Percentiles rank a stretch among this genome's conserved stretches.
phyloP scores from a whole-genome alignment of 805 yeast genomes.

The Nakazawaea wyomingensis region DNA sequence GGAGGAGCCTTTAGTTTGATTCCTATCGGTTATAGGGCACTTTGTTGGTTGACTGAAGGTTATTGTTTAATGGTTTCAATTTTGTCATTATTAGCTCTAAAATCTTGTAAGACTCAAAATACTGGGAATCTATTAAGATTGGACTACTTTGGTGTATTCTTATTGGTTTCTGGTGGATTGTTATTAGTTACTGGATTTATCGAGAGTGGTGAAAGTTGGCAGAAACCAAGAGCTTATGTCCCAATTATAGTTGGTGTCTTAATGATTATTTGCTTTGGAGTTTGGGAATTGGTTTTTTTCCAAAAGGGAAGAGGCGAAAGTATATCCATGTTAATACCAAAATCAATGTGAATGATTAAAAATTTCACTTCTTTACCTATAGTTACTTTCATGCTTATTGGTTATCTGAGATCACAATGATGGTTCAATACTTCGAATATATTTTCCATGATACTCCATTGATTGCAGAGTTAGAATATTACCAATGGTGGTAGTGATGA shows the following conservation, averaged over 20 bases:
- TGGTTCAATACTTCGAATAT: neutral
- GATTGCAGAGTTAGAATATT: slow-evolving; percentile 14
- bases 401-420: neutral
- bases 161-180: slow-evolving; percentile 30
- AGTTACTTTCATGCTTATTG: slow-evolving; percentile 7
- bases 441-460: slow-evolving; percentile 1
- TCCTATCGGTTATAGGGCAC: slow-evolving; percentile 32
- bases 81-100: neutral
- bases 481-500: slow-evolving; percentile 18
- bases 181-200: slow-evolving; percentile 39
- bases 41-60: slow-evolving; percentile 27
- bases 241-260: slow-evolving; percentile 34
- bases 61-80: neutral
- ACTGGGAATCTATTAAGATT: slow-evolving; percentile 14
- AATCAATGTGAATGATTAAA: slow-evolving; percentile 20
- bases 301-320: slow-evolving; percentile 15
- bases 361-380: slow-evolving; percentile 22
- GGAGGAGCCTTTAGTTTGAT: slow-evolving; percentile 38
- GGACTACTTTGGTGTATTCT: slow-evolving; percentile 30
- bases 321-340: slow-evolving; percentile 24
- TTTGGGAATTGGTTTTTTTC: slow-evolving; percentile 24
- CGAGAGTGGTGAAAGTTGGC: slow-evolving; percentile 41
- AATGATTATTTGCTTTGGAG: slow-evolving; percentile 21
- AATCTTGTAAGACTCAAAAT: neutral
- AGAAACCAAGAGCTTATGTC: slow-evolving; percentile 33